These are phyloP conservation scores for Komagataella ulmi DNA, from an alignment of 805 yeast species.

Conservation along the genomic window DNA sequence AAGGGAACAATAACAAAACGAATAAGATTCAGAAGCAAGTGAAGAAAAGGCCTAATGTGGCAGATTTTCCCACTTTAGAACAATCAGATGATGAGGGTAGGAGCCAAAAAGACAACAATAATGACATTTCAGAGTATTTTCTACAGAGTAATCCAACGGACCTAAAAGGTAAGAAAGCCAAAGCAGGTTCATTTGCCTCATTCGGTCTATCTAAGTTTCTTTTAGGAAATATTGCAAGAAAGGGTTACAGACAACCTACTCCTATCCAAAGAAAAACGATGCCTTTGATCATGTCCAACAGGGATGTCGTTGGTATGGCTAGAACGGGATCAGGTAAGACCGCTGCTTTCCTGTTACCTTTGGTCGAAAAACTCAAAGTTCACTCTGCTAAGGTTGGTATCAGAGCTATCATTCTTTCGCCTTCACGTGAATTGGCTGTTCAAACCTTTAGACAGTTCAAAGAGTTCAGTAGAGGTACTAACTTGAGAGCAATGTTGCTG, in stretches of 20 bases:
- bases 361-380: conserved; percentile 70
- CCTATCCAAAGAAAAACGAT: conserved; percentile 96
- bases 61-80: conserved; percentile 26
- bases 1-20: conserved; percentile 16
- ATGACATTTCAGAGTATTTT: conserved; percentile 23
- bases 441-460: conserved; percentile 85
- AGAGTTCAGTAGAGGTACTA: conserved; percentile 78
- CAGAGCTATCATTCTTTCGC: conserved; percentile 81
- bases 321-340: conserved; percentile 99
- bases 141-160: conserved; percentile 13
- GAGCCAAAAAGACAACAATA: conserved; percentile 8
- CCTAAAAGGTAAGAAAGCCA: conserved; percentile 40
- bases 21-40: conserved; percentile 8
- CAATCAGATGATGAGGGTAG: conserved; percentile 26
- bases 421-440: conserved; percentile 90
- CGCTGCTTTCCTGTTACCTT: conserved; percentile 88
- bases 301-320: conserved; percentile 99
- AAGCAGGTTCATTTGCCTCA: conserved; percentile 76
- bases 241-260: conserved; percentile 91
- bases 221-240: conserved; percentile 55
- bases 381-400: conserved; percentile 84
- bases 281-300: conserved; percentile 72
- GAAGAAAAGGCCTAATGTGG: conserved; percentile 5
- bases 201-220: conserved; percentile 75
- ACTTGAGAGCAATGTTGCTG: conserved; percentile 63